Evolutionary conservation across 1,284 basidiomycete species (phyloP).

Genomic region (Neotropicomus parvogracilis): DNA sequence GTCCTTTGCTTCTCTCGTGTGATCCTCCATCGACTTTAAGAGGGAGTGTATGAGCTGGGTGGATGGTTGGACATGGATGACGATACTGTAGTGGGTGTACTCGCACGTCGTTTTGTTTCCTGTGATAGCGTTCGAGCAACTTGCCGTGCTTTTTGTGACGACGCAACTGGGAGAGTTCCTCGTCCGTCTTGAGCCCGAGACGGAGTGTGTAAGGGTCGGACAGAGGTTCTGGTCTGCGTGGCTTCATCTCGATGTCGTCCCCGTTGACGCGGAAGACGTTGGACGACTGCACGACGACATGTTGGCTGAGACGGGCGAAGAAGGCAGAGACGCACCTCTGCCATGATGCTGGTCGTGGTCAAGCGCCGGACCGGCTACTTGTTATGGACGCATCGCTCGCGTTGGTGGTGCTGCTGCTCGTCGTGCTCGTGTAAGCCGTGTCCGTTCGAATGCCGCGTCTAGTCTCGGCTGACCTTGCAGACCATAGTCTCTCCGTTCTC

Average conservation of each 20-base stretch:
- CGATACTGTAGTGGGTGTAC: constrained; percentile 24
- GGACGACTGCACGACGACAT: constrained; percentile 22
- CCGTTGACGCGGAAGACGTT: constrained; percentile 31
- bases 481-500: constrained; percentile 48
- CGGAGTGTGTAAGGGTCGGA: constrained; percentile 62
- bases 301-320: background rate
- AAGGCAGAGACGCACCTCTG: too few species aligned
- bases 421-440: constrained; percentile 42
- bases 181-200: constrained; percentile 53
- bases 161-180: constrained; percentile 58
- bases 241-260: constrained; percentile 46
- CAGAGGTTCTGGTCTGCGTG: constrained; percentile 24
- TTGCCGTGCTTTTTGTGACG: constrained; percentile 55
- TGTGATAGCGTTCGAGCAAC: constrained; percentile 68
- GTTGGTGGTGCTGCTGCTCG: constrained; percentile 35
- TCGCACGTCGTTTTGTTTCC: constrained; percentile 75
- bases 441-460: too few species aligned
- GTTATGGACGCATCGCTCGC: constrained; percentile 22
- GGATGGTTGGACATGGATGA: constrained; percentile 3
- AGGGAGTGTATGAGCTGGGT: constrained; percentile 73
- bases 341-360: too few species aligned
- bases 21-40: constrained; percentile 86
- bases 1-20: constrained; percentile 69
- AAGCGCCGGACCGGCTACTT: background rate
- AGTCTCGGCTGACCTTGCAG: too few species aligned